A percentile compares a stretch with the other conserved stretches of the same genome.
phyloP scores from a whole-genome alignment of 2,329 filamentous ascomycete genomes.

The Pseudogymnoascus sp. region DNA sequence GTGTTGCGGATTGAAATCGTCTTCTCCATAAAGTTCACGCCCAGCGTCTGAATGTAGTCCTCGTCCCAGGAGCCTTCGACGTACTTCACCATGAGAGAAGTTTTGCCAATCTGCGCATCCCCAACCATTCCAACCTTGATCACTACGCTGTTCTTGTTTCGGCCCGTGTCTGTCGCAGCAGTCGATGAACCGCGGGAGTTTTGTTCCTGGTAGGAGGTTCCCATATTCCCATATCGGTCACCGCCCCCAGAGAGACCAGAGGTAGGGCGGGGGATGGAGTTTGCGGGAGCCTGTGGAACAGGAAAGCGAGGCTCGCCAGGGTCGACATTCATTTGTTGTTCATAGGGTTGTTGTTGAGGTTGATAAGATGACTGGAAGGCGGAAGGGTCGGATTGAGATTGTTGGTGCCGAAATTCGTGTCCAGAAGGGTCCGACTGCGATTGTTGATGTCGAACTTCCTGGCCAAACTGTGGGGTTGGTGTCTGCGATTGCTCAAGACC shows the following conservation, averaged over 20 bases:
- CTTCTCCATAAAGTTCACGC: slow-evolving; percentile 99
- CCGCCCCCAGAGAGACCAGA: slow-evolving; percentile 26
- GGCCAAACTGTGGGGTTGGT: slow-evolving; percentile 20
- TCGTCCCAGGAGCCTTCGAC: slow-evolving; percentile 99
- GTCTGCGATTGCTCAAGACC: slow-evolving; percentile 27
- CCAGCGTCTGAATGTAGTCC: slow-evolving; percentile 97
- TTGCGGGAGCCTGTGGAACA: slow-evolving; percentile 24
- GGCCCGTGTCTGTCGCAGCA: slow-evolving; percentile 18
- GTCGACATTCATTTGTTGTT: slow-evolving; percentile 16
- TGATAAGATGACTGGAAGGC: slow-evolving; percentile 25
- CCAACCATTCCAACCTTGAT: slow-evolving; percentile 99
- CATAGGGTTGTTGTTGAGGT: slow-evolving; percentile 20
- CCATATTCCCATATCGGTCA: slow-evolving; percentile 24
- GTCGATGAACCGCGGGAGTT: slow-evolving; percentile 22
- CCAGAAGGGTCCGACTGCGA: slow-evolving; percentile 22
- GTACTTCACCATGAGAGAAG: slow-evolving; percentile 98
- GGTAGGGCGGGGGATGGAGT: slow-evolving; percentile 26
- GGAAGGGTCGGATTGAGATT: slow-evolving; percentile 12
- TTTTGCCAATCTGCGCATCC: slow-evolving; percentile 98
- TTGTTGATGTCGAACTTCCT: slow-evolving; percentile 22
- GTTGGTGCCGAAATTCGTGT: background rate
- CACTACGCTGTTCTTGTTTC: slow-evolving; percentile 63
- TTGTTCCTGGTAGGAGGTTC: slow-evolving; percentile 26
- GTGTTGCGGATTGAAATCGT: slow-evolving; percentile 99
- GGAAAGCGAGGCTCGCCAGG: slow-evolving; percentile 24